Evolutionary conservation across 306 rosid genomes (phyloP).

Genomic region (Datisca glomerata): DNA sequence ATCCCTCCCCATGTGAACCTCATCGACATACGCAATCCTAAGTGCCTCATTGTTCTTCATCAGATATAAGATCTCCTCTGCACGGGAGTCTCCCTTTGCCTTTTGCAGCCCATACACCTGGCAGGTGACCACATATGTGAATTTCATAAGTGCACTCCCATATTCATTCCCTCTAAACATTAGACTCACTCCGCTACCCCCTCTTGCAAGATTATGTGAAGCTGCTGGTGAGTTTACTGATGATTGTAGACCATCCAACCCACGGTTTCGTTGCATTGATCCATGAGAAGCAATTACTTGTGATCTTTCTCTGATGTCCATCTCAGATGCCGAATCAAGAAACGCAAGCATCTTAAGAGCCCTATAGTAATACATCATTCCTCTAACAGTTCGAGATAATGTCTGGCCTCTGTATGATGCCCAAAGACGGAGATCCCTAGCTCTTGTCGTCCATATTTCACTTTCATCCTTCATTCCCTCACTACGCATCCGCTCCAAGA

Average conservation of each 20-base stretch:
- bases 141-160: constrained; percentile 82
- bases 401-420: constrained; percentile 93
- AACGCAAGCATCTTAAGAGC: constrained; percentile 84
- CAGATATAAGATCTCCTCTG: constrained; percentile 69
- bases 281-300: constrained; percentile 38
- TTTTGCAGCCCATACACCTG: constrained; percentile 81
- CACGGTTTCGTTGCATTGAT: constrained; percentile 24
- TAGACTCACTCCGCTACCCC: constrained; percentile 33
- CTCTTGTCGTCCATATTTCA: constrained; percentile 44
- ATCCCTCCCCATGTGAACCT: constrained; percentile 50
- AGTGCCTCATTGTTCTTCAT: constrained; percentile 90
- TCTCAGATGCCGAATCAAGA: constrained; percentile 79
- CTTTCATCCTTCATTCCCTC: constrained; percentile 59
- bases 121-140: constrained; percentile 82
- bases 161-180: constrained; percentile 60
- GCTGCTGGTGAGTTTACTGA: constrained; percentile 24
- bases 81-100: constrained; percentile 54
- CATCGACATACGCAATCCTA: constrained; percentile 89
- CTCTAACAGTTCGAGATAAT: constrained; percentile 80
- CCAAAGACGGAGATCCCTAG: constrained; percentile 74
- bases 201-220: constrained; percentile 31
- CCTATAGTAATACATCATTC: constrained; percentile 91
- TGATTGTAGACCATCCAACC: constrained; percentile 28
- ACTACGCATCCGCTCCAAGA: constrained; percentile 76
- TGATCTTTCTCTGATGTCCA: constrained; percentile 45